Percentiles rank a stretch among this genome's conserved stretches.
These are phyloP conservation scores for Calycina marina DNA, from an alignment of 2,329 filamentous ascomycete genomes.

Conservation along the genomic window DNA sequence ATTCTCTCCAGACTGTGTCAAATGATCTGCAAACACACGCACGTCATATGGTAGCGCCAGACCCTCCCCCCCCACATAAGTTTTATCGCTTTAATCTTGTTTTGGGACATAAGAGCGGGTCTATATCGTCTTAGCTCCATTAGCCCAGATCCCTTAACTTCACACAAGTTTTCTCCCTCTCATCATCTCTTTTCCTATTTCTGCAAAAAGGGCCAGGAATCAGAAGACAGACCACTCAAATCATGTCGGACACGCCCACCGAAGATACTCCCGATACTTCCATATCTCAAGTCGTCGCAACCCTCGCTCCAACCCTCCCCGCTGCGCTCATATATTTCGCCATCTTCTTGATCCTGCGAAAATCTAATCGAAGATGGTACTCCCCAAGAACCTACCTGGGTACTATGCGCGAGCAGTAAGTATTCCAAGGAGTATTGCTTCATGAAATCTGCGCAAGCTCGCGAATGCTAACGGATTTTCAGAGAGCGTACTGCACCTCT, in stretches of 20 bases:
- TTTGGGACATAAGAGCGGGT: too few relatives aligned
- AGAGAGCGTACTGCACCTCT: conserved; percentile 44
- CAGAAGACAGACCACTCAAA: too few relatives aligned
- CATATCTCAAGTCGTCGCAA: conserved; percentile 29
- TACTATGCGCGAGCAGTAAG: conserved; percentile 29
- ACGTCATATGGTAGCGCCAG: too few relatives aligned
- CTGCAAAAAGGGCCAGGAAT: too few relatives aligned
- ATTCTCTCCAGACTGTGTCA: too few relatives aligned
- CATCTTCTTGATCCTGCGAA: conserved; percentile 34
- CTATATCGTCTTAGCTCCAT: too few relatives aligned
- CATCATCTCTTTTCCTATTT: too few relatives aligned
- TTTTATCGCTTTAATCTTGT: too few relatives aligned
- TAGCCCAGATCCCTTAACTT: too few relatives aligned
- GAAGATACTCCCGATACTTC: conserved; percentile 11
- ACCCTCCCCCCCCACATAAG: too few relatives aligned
- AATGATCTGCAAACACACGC: too few relatives aligned
- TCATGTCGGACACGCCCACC: not conserved
- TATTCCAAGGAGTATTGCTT: conserved; percentile 1
- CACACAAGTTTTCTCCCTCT: too few relatives aligned
- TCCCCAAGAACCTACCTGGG: conserved; percentile 40
- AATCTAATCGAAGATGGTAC: conserved; percentile 33
- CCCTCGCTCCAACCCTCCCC: conserved; percentile 30
- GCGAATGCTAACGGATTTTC: conserved; percentile 10
- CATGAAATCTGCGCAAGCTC: not conserved
- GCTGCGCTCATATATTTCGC: conserved; percentile 30